Evolutionary conservation across 2,329 filamentous ascomycete genomes (phyloP).

Genomic region (Thelonectria rubi): DNA sequence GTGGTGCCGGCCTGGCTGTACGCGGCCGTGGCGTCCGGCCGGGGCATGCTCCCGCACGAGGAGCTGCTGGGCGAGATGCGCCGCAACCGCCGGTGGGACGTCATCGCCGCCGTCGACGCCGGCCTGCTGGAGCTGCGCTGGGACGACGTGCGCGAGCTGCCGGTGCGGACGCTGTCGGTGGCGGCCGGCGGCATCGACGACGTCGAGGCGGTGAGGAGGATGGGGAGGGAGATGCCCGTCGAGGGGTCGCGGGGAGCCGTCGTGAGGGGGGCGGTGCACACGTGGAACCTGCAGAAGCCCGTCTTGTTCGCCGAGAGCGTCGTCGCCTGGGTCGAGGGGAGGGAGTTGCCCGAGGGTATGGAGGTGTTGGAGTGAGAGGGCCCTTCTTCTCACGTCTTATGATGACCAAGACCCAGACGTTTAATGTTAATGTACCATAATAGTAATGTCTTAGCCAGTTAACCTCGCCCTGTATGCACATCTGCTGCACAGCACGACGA

Average conservation of each 20-base stretch:
- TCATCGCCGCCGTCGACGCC: conserved; percentile 37
- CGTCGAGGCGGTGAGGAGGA: conserved; percentile 43
- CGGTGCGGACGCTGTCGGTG: conserved; percentile 42
- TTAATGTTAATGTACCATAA: background rate
- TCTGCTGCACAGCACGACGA: background rate
- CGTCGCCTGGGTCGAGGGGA: conserved; percentile 47
- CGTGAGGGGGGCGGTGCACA: conserved; percentile 49
- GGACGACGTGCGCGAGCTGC: conserved; percentile 39
- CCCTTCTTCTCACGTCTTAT: too few relatives aligned
- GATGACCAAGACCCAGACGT: too few relatives aligned
- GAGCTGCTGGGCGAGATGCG: conserved; percentile 47
- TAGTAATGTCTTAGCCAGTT: background rate
- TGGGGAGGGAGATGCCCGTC: conserved; percentile 39
- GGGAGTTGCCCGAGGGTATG: conserved; percentile 40
- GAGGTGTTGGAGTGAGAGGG: conserved; percentile 30
- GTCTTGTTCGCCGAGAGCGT: conserved; percentile 50
- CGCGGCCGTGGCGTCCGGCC: conserved; percentile 39
- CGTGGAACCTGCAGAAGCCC: conserved; percentile 54
- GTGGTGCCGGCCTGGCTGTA: conserved; percentile 43
- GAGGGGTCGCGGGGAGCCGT: conserved; percentile 44
- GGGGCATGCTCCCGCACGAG: conserved; percentile 41
- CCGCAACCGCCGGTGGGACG: conserved; percentile 43
- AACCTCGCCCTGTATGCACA: background rate
- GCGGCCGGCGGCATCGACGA: conserved; percentile 48
- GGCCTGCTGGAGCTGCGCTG: conserved; percentile 39